phyloP scores from a whole-genome alignment of 2,329 filamentous ascomycete species.

The Hypoxylon sp. region DNA sequence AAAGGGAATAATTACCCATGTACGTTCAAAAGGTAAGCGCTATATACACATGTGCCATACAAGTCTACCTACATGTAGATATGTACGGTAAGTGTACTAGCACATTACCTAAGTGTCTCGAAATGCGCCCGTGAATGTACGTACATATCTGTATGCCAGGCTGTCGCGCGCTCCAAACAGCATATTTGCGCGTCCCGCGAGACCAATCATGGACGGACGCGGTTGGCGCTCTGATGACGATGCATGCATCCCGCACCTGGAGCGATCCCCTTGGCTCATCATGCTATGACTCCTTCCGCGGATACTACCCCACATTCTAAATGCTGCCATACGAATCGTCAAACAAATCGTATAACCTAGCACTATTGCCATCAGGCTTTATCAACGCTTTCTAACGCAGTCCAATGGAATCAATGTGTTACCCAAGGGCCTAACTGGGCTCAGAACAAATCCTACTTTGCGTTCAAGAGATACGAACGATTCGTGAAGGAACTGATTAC shows the following conservation, averaged over 20 bases:
- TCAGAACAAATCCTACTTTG: neutral
- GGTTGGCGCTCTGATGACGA: constrained; percentile 22
- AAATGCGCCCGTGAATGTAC: neutral
- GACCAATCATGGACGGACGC: constrained; percentile 25
- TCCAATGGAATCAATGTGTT: neutral
- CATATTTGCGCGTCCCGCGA: constrained; percentile 10
- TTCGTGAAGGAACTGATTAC: no score
- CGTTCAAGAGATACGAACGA: neutral
- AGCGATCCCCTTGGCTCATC: constrained; percentile 9
- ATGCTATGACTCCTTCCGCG: constrained; percentile 20
- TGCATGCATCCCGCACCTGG: constrained; percentile 27
- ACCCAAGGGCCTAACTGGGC: neutral
- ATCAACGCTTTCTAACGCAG: neutral
- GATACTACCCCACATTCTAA: constrained; percentile 22
- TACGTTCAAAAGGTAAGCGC: neutral
- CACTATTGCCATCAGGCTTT: neutral
- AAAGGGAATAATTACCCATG: neutral
- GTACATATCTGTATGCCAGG: constrained; percentile 16
- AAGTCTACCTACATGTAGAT: neutral
- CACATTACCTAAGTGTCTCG: constrained; percentile 10
- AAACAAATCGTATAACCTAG: constrained; percentile 12
- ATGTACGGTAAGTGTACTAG: neutral
- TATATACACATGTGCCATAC: neutral
- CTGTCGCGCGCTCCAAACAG: constrained; percentile 20
- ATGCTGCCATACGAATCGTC: constrained; percentile 15